These are phyloP conservation scores for Fusarium foetens DNA, from an alignment of 2,329 filamentous ascomycete species.

Conservation along the genomic window DNA sequence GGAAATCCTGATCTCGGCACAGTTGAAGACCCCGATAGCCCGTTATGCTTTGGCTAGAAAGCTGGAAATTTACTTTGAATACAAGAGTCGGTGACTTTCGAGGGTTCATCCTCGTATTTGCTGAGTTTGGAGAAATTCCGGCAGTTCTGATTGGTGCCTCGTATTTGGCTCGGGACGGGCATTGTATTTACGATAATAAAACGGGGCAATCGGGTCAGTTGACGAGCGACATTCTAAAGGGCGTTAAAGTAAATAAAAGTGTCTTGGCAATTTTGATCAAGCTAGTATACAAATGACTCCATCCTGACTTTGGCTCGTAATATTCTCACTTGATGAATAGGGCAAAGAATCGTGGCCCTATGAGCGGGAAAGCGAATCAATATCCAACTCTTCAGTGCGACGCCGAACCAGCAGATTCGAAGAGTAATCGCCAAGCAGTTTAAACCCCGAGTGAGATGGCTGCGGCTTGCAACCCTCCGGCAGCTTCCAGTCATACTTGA, in stretches of 20 bases:
- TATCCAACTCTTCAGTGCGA: background rate
- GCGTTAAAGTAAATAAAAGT: too few species aligned
- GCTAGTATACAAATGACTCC: too few species aligned
- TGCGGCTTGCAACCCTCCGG: background rate
- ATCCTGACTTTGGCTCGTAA: rapidly evolving
- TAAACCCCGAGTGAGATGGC: rapidly evolving
- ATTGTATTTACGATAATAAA: background rate
- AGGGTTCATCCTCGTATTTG: background rate
- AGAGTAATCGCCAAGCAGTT: background rate
- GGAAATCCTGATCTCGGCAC: too few species aligned
- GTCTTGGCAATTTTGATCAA: background rate
- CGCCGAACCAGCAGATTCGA: background rate
- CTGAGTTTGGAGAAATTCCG: background rate
- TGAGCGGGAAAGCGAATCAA: background rate
- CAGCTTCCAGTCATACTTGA: slow-evolving; percentile 58
- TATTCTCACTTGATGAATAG: background rate
- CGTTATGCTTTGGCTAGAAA: background rate
- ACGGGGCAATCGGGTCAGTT: background rate
- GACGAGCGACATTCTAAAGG: background rate
- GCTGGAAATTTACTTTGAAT: rapidly evolving
- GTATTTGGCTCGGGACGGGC: background rate
- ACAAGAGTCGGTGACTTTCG: background rate
- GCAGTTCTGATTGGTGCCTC: background rate
- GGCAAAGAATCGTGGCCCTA: background rate
- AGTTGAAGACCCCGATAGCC: rapidly evolving